Percentiles rank a stretch among this genome's conserved stretches.
phyloP scores from a whole-genome alignment of 306 rosid species.

The Citrullus colocynthis region DNA sequence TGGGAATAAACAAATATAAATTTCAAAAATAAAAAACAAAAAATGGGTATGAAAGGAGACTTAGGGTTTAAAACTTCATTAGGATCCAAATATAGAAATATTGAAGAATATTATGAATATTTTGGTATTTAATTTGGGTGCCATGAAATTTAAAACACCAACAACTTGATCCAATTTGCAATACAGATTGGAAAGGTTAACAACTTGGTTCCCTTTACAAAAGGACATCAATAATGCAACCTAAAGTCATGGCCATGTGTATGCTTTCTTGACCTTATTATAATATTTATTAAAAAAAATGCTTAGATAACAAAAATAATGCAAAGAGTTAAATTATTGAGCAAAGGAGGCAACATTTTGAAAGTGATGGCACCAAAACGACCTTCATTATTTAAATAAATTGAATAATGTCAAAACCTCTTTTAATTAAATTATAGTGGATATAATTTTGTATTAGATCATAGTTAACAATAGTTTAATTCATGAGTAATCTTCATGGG shows the following conservation, averaged over 20 bases:
- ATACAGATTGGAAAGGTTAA: not conserved
- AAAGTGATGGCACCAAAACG: not conserved
- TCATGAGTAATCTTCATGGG: not conserved
- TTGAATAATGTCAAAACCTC: not conserved
- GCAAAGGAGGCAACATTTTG: not conserved
- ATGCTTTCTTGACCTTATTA: not conserved
- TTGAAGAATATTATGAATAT: not conserved
- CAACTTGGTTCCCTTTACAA: not conserved
- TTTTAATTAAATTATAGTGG: not conserved
- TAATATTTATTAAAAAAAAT: not conserved
- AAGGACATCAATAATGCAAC: not conserved
- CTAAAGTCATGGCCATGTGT: not conserved
- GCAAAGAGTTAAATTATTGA: not conserved
- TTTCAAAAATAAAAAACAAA: no score
- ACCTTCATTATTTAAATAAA: not conserved
- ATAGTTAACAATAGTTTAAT: not conserved
- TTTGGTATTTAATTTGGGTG: no score
- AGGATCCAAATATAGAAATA: not conserved
- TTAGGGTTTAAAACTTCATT: not conserved
- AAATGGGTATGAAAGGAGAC: no score
- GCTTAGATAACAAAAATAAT: not conserved
- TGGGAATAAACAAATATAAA: no score
- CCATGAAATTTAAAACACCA: no score
- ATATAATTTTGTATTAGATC: no score
- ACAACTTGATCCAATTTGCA: not conserved